Conservation (phyloP, 1,139 yeast genomes). For the Kurtzmaniella quercitrusa region DNA sequence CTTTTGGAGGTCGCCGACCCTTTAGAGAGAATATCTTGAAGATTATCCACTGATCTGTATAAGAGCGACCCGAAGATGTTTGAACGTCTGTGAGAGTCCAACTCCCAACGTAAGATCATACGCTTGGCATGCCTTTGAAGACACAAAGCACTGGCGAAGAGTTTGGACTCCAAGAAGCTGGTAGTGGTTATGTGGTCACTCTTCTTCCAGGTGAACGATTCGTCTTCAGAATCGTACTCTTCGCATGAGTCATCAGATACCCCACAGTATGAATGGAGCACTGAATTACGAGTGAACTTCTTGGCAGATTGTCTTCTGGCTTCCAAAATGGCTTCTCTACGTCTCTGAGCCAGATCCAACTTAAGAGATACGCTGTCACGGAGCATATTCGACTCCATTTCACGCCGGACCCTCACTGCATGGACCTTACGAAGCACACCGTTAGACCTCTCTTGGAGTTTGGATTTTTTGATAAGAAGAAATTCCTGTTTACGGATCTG, state of each 20-base stretch:
- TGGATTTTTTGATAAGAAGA: conserved; percentile 10
- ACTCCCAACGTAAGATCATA: not conserved
- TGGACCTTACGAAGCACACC: conserved; percentile 12
- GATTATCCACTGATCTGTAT: conserved; percentile 2
- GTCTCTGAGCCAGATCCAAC: conserved; percentile 14
- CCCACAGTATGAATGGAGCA: not conserved
- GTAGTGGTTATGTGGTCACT: not conserved
- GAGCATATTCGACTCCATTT: conserved; percentile 7
- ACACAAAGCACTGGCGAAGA: not conserved
- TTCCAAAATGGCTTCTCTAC: conserved; percentile 16
- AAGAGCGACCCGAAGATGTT: conserved; percentile 1
- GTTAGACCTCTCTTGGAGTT: conserved; percentile 12
- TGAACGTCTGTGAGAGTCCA: conserved; percentile 1
- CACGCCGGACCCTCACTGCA: conserved; percentile 11
- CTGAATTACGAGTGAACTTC: not conserved
- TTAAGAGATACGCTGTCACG: conserved; percentile 10
- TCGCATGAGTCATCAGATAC: not conserved
- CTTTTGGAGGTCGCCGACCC: conserved; percentile 8
- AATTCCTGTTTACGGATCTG: conserved; percentile 5
- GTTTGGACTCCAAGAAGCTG: not conserved
- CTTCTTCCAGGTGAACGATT: not conserved
- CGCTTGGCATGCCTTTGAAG: not conserved
- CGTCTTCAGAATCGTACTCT: not conserved
- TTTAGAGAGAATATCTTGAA: not conserved
- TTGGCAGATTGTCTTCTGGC: conserved; percentile 14